phyloP scores from a whole-genome alignment of 2,329 filamentous ascomycete genomes.

The Didymella lethalis region DNA sequence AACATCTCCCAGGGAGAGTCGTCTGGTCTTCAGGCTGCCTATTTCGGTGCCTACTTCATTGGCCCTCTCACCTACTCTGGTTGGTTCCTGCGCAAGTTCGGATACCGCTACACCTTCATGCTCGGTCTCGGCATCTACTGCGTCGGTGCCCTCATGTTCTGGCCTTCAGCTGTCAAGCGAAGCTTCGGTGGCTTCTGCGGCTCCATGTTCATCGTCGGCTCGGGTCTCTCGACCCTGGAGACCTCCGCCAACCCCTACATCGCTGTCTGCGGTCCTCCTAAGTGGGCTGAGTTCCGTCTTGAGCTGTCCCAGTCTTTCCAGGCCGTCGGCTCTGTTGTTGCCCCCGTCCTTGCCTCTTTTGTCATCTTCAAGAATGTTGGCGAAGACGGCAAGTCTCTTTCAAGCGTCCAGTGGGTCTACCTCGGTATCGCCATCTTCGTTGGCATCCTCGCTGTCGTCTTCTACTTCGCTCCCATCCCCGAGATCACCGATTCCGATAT shows the following conservation, averaged over 20 bases:
- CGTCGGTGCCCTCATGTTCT: slow-evolving; percentile 79
- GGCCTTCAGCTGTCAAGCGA: slow-evolving; percentile 77
- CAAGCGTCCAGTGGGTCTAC: slow-evolving; percentile 80
- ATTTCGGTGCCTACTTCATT: slow-evolving; percentile 68
- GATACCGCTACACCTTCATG: slow-evolving; percentile 84
- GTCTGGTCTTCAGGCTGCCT: slow-evolving; percentile 69
- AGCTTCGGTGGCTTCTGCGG: slow-evolving; percentile 79
- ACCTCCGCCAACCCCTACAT: slow-evolving; percentile 81
- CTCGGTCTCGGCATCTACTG: slow-evolving; percentile 73
- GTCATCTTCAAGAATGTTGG: slow-evolving; percentile 74
- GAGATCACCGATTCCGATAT: slow-evolving; percentile 77
- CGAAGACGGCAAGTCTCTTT: slow-evolving; percentile 63
- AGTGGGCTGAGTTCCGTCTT: slow-evolving; percentile 77
- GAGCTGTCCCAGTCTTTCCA: slow-evolving; percentile 81
- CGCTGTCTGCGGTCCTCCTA: slow-evolving; percentile 75
- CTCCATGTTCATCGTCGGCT: slow-evolving; percentile 75
- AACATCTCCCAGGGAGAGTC: slow-evolving; percentile 62
- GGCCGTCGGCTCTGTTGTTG: slow-evolving; percentile 76
- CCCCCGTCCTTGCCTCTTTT: slow-evolving; percentile 75
- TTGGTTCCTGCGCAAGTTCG: slow-evolving; percentile 73
- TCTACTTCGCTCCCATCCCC: slow-evolving; percentile 69
- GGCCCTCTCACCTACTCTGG: slow-evolving; percentile 62
- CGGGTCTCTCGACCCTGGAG: slow-evolving; percentile 76
- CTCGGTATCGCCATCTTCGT: slow-evolving; percentile 80
- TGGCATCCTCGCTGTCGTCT: slow-evolving; percentile 69